phyloP scores from a whole-genome alignment of 1,284 basidiomycete species.

The Spongiforma sp. region DNA sequence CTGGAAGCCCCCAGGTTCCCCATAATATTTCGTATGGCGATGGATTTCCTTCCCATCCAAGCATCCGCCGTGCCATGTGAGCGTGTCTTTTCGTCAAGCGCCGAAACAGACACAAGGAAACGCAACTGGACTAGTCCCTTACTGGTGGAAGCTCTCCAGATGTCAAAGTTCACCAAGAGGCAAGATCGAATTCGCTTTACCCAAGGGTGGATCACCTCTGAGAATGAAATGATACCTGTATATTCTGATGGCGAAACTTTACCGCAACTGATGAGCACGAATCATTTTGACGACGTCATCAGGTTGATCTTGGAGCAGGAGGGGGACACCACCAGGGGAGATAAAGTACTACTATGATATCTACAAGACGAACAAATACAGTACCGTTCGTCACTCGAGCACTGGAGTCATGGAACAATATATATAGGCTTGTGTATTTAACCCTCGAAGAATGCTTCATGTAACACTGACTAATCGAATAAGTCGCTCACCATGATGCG shows the following conservation, averaged over 20 bases:
- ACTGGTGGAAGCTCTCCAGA: slow-evolving; percentile 2
- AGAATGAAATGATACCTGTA: not conserved
- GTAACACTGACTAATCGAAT: too few species aligned
- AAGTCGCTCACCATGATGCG: too few species aligned
- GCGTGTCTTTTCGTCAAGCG: not conserved
- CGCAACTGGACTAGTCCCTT: not conserved
- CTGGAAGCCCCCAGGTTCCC: not conserved
- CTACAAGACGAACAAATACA: too few species aligned
- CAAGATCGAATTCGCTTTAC: not conserved
- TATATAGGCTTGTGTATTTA: too few species aligned
- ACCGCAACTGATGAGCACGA: not conserved
- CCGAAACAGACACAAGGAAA: not conserved
- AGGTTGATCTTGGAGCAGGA: not conserved
- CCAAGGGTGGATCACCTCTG: not conserved
- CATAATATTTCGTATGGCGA: not conserved
- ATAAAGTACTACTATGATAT: too few species aligned
- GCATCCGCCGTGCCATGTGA: not conserved
- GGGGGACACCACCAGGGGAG: not conserved
- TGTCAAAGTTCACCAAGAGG: not conserved
- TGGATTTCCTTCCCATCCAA: slow-evolving; percentile 1
- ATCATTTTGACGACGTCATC: not conserved
- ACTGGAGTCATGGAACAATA: too few species aligned
- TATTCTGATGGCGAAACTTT: not conserved
- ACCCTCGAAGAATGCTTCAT: too few species aligned
- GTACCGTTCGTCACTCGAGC: too few species aligned